Base-by-base conservation (phyloP, 352 stramenopile species). In the Albugo laibachii region DNA sequence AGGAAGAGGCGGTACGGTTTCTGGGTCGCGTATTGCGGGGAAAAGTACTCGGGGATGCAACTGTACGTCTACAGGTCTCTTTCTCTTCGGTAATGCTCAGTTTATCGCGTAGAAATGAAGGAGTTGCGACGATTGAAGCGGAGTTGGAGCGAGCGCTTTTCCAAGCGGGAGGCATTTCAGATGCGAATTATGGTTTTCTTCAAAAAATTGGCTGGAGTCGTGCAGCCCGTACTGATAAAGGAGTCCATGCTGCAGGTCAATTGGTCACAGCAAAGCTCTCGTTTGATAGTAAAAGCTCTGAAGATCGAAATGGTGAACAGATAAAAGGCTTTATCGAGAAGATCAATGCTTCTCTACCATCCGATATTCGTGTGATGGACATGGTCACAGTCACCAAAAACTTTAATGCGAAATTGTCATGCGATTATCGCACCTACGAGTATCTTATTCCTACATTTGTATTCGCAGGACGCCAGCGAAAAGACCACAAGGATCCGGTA, bases 121-220 rank as follows among this genome's bases (percentile, higher is more conserved):
- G 75, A 48, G 78, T 92, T 18, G 64, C 78, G 51, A 94, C 84
- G 16, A 85, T 95, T 49, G 84, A 95, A 47, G 73, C 79, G 14
- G 84, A 95, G 59, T 59, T 95, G 24, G 81, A 93, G 58, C 66
- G 69, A 16, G 84, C 83, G 46, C 55, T 94, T 45, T 93, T 86
- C 48, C 65, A 89, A 47, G 83, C 77, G 15, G 83, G 83, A 14
- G 73, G 57, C 31, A 94, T 95, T 48, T 61, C 72, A n/a, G 68
- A 87, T 52, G 66, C 52, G 49, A 95, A 95, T 61, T 93, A 88
- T 53, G 81, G 79, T 13, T 91, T 85, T 54, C 63, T 94, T 36
- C 73, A 88, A 50, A 94, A 95, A 59, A 83, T 95, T 24, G 80
- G 80, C 4, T 95, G 80, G 80, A 89, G 69, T 44, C 79, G 83